Conservation (phyloP, 176 grass and related monocot genomes). For the Alloteropsis semialata region DNA sequence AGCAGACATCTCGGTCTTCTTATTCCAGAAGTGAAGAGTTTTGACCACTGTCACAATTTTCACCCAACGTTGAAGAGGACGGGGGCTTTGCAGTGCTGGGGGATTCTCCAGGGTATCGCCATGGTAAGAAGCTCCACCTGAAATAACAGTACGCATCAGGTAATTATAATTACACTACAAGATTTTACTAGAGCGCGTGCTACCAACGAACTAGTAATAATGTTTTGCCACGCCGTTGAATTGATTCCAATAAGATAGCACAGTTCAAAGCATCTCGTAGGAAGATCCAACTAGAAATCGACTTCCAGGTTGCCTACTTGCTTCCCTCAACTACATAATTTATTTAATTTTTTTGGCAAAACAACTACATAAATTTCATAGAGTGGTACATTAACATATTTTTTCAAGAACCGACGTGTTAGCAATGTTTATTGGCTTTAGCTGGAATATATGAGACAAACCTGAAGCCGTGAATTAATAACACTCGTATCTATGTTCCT, state of each 20-base stretch:
- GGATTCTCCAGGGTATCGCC: neutral
- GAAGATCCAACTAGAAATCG: neutral
- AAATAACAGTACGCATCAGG: neutral
- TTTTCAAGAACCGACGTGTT: too few species aligned
- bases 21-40: neutral
- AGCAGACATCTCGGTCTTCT: neutral
- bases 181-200: neutral
- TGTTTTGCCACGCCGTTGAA: too few species aligned
- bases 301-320: neutral
- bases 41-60: conserved; percentile 1
- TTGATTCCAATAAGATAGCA: too few species aligned
- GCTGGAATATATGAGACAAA: neutral
- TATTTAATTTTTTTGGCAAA: too few species aligned
- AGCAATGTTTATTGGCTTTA: neutral
- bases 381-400: too few species aligned
- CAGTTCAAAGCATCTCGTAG: neutral
- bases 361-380: too few species aligned
- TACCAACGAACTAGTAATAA: neutral
- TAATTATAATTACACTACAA: neutral
- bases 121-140: neutral
- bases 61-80: neutral
- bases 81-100: neutral
- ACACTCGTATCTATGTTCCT: neutral
- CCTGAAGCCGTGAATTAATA: neutral
- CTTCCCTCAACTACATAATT: neutral